These are phyloP conservation scores for Ogataea methylovora DNA, from an alignment of 805 yeast species.

Conservation along the genomic window DNA sequence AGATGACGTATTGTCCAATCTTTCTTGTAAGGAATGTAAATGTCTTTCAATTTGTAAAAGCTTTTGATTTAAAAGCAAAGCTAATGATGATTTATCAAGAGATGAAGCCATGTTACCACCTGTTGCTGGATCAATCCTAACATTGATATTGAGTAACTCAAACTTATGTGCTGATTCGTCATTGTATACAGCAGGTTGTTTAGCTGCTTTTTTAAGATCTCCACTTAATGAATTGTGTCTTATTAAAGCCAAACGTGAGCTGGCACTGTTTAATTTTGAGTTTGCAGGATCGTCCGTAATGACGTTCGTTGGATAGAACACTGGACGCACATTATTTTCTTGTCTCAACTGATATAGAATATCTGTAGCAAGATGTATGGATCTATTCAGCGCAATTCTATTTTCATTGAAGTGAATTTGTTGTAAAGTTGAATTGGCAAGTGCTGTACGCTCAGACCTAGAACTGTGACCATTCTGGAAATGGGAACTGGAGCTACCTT, in stretches of 20 bases:
- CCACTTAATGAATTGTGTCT: slow-evolving; percentile 30
- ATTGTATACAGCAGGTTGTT: slow-evolving; percentile 8
- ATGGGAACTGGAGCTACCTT: not conserved
- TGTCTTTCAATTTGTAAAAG: slow-evolving; percentile 61
- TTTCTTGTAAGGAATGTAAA: slow-evolving; percentile 59
- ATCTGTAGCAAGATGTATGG: slow-evolving; percentile 46
- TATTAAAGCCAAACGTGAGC: slow-evolving; percentile 46
- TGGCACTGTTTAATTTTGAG: slow-evolving; percentile 36
- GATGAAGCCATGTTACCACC: slow-evolving; percentile 39
- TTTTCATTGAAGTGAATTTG: slow-evolving; percentile 76
- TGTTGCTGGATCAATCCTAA: slow-evolving; percentile 43
- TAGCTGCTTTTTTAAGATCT: slow-evolving; percentile 8
- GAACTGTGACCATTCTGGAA: no score
- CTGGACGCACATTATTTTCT: slow-evolving; percentile 56
- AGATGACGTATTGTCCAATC: slow-evolving; percentile 87
- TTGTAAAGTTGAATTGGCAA: no score
- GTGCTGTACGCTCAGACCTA: no score
- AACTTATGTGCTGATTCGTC: slow-evolving; percentile 31
- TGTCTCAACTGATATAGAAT: slow-evolving; percentile 41
- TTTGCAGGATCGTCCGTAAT: slow-evolving; percentile 22
- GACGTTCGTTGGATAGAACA: slow-evolving; percentile 49
- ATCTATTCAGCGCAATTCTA: slow-evolving; percentile 54
- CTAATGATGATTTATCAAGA: slow-evolving; percentile 61
- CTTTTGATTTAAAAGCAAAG: slow-evolving; percentile 63
- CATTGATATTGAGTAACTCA: slow-evolving; percentile 53